phyloP scores from a whole-genome alignment of 2,329 filamentous ascomycete genomes.

The Xylariaceae sp. region DNA sequence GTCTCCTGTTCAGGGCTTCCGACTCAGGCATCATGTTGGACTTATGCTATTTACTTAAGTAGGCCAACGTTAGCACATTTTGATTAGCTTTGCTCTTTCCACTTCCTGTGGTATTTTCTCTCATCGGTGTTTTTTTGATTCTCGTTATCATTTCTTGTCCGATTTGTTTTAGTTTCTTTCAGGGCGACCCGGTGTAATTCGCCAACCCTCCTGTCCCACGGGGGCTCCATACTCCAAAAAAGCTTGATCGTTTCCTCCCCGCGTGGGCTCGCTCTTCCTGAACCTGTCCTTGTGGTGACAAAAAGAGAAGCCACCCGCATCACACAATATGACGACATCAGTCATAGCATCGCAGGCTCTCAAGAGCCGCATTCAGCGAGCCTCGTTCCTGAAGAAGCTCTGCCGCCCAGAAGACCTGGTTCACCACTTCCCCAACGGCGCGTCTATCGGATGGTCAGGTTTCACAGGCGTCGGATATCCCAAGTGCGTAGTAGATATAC shows the following conservation, averaged over 20 bases:
- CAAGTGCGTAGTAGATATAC: too few relatives aligned
- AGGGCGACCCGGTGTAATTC: neutral
- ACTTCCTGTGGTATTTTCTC: constrained; percentile 5
- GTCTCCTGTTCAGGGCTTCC: too few relatives aligned
- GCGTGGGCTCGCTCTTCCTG: too few relatives aligned
- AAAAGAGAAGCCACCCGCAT: too few relatives aligned
- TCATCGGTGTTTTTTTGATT: too few relatives aligned
- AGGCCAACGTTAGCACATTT: too few relatives aligned
- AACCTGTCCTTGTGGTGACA: too few relatives aligned
- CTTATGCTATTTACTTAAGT: too few relatives aligned
- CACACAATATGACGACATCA: constrained; percentile 42
- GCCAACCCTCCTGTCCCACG: neutral
- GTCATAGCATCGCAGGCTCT: constrained; percentile 64
- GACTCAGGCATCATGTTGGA: too few relatives aligned
- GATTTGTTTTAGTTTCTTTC: too few relatives aligned
- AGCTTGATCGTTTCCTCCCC: too few relatives aligned
- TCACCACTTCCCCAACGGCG: constrained; percentile 72
- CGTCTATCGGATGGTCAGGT: constrained; percentile 88
- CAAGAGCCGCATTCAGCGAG: constrained; percentile 67
- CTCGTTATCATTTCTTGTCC: neutral
- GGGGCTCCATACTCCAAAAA: constrained; percentile 8
- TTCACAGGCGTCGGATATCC: constrained; percentile 89
- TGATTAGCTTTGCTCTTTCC: constrained; percentile 2
- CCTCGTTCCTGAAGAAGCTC: constrained; percentile 75
- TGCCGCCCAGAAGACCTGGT: constrained; percentile 74